phyloP scores from a whole-genome alignment of 768 basidiomycete genomes.

The Xerocomus spinulosus region DNA sequence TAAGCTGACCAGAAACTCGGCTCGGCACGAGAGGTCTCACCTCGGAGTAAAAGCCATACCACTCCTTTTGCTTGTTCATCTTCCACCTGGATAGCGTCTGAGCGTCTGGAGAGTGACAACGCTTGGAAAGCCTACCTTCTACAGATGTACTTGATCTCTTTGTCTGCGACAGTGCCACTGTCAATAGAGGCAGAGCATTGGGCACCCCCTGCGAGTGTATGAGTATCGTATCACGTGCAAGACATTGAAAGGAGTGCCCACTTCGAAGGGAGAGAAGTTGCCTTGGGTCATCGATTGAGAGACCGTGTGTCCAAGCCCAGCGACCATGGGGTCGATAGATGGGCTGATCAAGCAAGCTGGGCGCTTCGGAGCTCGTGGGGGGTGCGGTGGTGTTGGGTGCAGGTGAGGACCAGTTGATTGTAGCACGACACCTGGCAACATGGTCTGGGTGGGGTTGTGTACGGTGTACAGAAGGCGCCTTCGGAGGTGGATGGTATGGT shows the following conservation, averaged over 20 bases:
- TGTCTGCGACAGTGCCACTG: constrained; percentile 27
- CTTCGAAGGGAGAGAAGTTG: constrained; percentile 25
- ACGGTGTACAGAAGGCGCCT: constrained; percentile 2
- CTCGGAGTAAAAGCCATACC: constrained; percentile 41
- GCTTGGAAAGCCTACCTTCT: constrained; percentile 29
- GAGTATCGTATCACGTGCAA: constrained; percentile 1
- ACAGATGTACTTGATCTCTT: constrained; percentile 33
- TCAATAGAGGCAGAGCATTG: constrained; percentile 38
- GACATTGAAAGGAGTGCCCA: constrained; percentile 7
- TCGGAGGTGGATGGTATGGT: constrained; percentile 16
- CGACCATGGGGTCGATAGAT: constrained; percentile 31
- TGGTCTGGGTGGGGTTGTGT: constrained; percentile 18
- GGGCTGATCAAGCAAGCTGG: constrained; percentile 17
- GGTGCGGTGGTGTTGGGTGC: not conserved
- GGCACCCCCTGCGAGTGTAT: constrained; percentile 28
- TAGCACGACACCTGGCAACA: constrained; percentile 21
- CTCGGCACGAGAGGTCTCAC: constrained; percentile 20
- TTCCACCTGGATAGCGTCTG: constrained; percentile 29
- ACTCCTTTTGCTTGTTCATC: constrained; percentile 26
- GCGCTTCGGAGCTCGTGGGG: not conserved
- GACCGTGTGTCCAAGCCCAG: constrained; percentile 30
- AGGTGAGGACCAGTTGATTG: constrained; percentile 25
- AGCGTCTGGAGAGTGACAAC: not conserved
- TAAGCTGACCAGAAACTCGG: constrained; percentile 6
- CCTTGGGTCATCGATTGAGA: constrained; percentile 23